phyloP scores from a whole-genome alignment of 805 yeast genomes.

The Wickerhamomyces strasburgensis region DNA sequence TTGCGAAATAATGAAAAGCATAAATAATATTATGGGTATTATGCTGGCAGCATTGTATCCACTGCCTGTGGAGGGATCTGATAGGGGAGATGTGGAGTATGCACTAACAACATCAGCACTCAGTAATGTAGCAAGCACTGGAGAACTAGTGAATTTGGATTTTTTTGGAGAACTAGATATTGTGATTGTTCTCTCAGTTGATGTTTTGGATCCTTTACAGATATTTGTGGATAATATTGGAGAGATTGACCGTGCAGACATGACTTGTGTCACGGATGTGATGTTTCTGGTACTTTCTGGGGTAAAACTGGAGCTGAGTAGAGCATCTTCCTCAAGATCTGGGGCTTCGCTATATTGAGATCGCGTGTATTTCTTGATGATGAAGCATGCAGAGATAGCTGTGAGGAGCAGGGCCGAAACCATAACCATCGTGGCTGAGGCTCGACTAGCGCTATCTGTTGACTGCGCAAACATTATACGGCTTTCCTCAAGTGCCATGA shows the following conservation, averaged over 20 bases:
- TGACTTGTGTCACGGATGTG: no score
- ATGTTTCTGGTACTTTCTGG: no score
- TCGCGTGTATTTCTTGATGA: constrained; percentile 11
- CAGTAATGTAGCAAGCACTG: constrained; percentile 18
- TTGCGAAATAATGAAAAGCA: constrained; percentile 25
- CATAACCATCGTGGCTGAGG: constrained; percentile 7
- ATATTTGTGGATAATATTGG: no score
- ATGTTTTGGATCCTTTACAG: no score
- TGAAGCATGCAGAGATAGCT: constrained; percentile 7
- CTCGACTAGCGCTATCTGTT: no score
- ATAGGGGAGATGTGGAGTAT: background rate
- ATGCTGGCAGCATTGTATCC: no score
- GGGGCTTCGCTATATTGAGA: no score
- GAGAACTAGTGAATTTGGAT: constrained; percentile 3
- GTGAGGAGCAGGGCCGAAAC: constrained; percentile 1
- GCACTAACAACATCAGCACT: constrained; percentile 13
- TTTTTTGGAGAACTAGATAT: background rate
- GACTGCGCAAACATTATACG: no score
- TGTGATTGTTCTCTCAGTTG: no score
- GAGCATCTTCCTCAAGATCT: no score
- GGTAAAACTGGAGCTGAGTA: no score
- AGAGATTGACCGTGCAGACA: no score
- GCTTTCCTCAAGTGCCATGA: background rate
- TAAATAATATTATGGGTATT: constrained; percentile 25
- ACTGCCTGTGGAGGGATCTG: background rate